A percentile compares a stretch with the other conserved stretches of the same genome.
Evolutionary conservation across 352 stramenopile species (phyloP).

Genomic region (Pythium chondricola): DNA sequence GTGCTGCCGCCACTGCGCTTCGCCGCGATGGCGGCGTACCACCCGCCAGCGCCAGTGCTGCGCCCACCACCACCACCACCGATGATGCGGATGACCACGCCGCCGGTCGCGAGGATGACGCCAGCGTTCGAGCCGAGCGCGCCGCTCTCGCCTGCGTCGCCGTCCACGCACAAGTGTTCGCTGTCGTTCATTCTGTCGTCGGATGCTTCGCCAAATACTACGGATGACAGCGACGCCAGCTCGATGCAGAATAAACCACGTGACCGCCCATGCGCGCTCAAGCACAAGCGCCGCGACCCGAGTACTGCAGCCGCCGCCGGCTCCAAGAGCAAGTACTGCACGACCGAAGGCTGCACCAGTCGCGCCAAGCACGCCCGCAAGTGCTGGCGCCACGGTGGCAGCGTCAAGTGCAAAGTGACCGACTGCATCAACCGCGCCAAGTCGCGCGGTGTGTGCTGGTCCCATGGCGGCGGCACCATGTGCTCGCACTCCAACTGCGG

Average conservation of each 20-base stretch:
- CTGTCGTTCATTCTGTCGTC: constrained; percentile 5
- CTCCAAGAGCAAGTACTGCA: constrained; percentile 36
- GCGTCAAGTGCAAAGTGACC: not conserved
- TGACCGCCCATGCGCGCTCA: not conserved
- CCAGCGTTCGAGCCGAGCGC: constrained; percentile 1
- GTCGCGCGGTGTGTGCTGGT: constrained; percentile 34
- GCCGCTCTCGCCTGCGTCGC: too few relatives aligned
- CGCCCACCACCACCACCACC: not conserved
- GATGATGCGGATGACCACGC: not conserved
- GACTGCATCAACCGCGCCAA: not conserved
- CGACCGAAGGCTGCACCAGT: constrained; percentile 36
- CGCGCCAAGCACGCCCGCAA: constrained; percentile 41
- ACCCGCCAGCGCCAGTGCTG: not conserved
- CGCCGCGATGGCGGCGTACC: not conserved
- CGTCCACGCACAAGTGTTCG: constrained; percentile 7
- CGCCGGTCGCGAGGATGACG: not conserved
- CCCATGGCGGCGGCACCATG: constrained; percentile 38
- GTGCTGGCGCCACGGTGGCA: constrained; percentile 50
- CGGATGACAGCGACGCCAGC: not conserved
- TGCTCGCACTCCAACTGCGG: constrained; percentile 33
- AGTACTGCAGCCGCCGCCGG: not conserved
- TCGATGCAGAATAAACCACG: not conserved
- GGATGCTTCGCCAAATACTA: not conserved
- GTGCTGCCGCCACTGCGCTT: constrained; percentile 12
- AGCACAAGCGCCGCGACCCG: not conserved